phyloP scores from a whole-genome alignment of 2,329 filamentous ascomycete genomes.

The Sporothrix pseudoabietina region DNA sequence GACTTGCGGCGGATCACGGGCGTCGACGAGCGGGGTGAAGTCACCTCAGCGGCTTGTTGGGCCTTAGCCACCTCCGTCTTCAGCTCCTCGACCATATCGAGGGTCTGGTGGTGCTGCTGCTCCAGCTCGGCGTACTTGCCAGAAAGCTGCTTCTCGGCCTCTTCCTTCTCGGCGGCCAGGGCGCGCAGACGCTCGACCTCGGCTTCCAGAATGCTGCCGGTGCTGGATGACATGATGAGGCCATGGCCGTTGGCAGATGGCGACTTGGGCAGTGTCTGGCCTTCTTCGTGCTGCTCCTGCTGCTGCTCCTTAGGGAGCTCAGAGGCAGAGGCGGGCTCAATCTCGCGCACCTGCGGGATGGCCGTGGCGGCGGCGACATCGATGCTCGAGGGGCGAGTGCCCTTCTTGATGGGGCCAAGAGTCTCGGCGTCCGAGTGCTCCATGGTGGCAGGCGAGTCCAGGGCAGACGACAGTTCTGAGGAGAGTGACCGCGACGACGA shows the following conservation, averaged over 20 bases:
- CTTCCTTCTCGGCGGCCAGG: conserved; percentile 75
- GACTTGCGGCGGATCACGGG: conserved; percentile 92
- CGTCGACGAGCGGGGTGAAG: conserved; percentile 65
- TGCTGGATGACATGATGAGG: conserved; percentile 11
- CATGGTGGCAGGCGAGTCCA: conserved; percentile 69
- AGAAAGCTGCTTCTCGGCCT: conserved; percentile 70
- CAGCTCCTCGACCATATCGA: conserved; percentile 86
- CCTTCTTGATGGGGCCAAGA: conserved; percentile 38
- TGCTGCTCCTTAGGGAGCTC: background rate
- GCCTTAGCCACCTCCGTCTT: conserved; percentile 83
- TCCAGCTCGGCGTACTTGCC: conserved; percentile 83
- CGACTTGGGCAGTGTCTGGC: background rate
- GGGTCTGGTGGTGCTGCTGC: conserved; percentile 74
- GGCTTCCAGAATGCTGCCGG: conserved; percentile 46
- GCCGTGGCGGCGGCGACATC: background rate
- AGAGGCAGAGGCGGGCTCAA: background rate
- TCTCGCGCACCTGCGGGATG: background rate
- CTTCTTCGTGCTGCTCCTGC: conserved; percentile 12
- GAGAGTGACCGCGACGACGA: conserved; percentile 90
- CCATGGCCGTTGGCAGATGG: conserved; percentile 4
- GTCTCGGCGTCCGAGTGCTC: conserved; percentile 65
- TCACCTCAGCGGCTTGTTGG: conserved; percentile 59
- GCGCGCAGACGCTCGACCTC: conserved; percentile 73
- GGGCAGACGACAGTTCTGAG: conserved; percentile 87
- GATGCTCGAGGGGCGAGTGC: background rate